phyloP scores from a whole-genome alignment of 305 asterid species.

The Fraxinus paxiana region DNA sequence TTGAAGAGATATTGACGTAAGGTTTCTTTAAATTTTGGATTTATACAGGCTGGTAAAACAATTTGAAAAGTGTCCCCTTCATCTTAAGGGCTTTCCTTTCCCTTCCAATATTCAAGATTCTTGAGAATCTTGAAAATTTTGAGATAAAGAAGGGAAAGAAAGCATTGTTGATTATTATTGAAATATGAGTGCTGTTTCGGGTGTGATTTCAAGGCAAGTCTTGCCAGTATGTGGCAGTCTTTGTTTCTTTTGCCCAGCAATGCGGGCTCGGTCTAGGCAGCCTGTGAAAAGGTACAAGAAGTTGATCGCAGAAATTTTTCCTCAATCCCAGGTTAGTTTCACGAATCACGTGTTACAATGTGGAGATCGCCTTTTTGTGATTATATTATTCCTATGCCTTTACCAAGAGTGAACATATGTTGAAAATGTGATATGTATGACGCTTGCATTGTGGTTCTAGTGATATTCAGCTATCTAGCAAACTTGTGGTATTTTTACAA shows the following conservation, averaged over 20 bases:
- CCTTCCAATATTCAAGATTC: conserved; percentile 45
- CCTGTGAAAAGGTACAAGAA: conserved; percentile 99
- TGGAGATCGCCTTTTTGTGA: neutral
- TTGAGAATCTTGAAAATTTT: conserved; percentile 26
- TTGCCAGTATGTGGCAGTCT: conserved; percentile 95
- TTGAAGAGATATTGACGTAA: conserved; percentile 31
- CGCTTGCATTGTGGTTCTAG: neutral
- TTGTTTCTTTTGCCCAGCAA: conserved; percentile 90
- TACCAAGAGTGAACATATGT: neutral
- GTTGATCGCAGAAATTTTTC: conserved; percentile 88
- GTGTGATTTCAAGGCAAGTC: conserved; percentile 91
- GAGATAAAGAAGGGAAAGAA: conserved; percentile 38
- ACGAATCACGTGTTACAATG: conserved; percentile 2
- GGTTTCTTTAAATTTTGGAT: conserved; percentile 25
- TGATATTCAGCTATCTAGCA: neutral
- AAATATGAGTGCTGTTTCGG: conserved; percentile 80
- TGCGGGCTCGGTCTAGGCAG: conserved; percentile 95
- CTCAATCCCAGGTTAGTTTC: conserved; percentile 73
- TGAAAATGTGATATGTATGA: neutral
- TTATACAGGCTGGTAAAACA: conserved; percentile 62
- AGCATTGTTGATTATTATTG: conserved; percentile 23
- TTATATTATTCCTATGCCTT: neutral
- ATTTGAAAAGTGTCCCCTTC: conserved; percentile 39
- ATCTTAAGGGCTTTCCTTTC: conserved; percentile 55
- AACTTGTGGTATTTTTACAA: conserved; percentile 1